phyloP scores from a whole-genome alignment of 1,284 basidiomycete genomes.

The Sporisorium graminicola region DNA sequence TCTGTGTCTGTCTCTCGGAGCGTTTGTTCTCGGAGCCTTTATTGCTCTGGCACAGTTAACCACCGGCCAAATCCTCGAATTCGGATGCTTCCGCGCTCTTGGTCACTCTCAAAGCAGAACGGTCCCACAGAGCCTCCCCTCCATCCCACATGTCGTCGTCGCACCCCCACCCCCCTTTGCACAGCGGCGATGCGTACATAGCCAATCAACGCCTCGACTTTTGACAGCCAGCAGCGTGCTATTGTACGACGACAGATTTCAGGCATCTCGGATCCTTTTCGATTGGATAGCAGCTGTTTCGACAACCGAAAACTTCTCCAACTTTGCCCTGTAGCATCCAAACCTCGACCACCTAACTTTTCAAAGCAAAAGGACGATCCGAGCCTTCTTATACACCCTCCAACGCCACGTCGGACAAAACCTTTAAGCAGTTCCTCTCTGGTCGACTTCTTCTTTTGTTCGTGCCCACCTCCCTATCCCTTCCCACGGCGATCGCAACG shows the following conservation, averaged over 20 bases:
- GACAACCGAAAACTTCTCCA: background rate
- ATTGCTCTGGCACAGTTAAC: background rate
- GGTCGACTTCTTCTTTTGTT: background rate
- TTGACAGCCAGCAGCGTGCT: background rate
- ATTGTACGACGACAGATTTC: too few relatives aligned
- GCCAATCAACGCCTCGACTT: background rate
- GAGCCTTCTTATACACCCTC: background rate
- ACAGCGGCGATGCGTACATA: background rate
- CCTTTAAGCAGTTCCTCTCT: background rate
- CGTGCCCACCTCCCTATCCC: background rate
- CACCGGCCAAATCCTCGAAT: background rate
- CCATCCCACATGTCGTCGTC: background rate
- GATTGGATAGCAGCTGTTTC: too few relatives aligned
- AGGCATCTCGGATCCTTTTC: too few relatives aligned
- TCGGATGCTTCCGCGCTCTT: background rate
- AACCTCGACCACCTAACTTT: too few relatives aligned
- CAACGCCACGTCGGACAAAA: background rate
- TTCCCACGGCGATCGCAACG: background rate
- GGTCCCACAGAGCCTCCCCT: background rate
- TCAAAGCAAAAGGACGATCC: too few relatives aligned
- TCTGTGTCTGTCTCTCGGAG: background rate
- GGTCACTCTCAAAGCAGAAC: background rate
- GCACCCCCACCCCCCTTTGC: background rate
- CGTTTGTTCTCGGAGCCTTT: conserved; percentile 18
- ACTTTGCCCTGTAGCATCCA: too few relatives aligned